These are phyloP conservation scores for Zalerion maritima DNA, from an alignment of 495 filamentous ascomycete species.

Conservation along the genomic window DNA sequence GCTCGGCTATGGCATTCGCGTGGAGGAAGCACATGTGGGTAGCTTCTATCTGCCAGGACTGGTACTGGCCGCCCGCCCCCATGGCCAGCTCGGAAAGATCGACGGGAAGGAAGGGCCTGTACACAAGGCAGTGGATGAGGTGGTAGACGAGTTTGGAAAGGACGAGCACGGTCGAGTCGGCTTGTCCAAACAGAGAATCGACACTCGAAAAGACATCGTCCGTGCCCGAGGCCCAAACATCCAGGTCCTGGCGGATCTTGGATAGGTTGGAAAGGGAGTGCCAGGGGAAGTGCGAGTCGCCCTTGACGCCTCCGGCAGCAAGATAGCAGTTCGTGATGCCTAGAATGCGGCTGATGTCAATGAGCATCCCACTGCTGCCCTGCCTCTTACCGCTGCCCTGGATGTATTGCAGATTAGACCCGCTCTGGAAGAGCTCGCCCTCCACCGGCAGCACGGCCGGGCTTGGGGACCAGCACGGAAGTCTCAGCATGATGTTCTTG, in stretches of 20 bases:
- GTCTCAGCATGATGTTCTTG: conserved; percentile 53
- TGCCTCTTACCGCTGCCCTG: conserved; percentile 52
- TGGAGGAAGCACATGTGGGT: conserved; percentile 78
- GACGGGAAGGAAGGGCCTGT: conserved; percentile 71
- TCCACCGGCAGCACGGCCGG: conserved; percentile 42
- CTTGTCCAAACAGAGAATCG: conserved; percentile 58
- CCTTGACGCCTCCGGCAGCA: conserved; percentile 71
- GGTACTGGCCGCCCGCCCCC: conserved; percentile 69
- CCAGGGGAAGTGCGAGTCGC: conserved; percentile 81
- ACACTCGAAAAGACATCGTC: conserved; percentile 65
- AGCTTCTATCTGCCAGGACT: conserved; percentile 81
- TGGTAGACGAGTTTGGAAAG: conserved; percentile 77
- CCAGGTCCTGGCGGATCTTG: conserved; percentile 71
- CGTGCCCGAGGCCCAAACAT: conserved; percentile 70
- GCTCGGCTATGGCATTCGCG: conserved; percentile 71
- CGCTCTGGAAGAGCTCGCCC: conserved; percentile 62
- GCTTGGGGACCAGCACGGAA: conserved; percentile 52
- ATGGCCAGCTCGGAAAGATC: conserved; percentile 62
- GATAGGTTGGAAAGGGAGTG: conserved; percentile 71
- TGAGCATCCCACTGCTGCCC: conserved; percentile 57
- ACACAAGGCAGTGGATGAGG: conserved; percentile 69
- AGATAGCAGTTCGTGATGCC: conserved; percentile 75
- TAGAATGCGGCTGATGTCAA: conserved; percentile 68
- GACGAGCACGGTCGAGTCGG: conserved; percentile 61
- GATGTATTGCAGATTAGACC: conserved; percentile 53